Percentiles rank a stretch among this genome's conserved stretches.
Evolutionary conservation across 1,284 basidiomycete genomes (phyloP).

Genomic region (Leccinum insolens): DNA sequence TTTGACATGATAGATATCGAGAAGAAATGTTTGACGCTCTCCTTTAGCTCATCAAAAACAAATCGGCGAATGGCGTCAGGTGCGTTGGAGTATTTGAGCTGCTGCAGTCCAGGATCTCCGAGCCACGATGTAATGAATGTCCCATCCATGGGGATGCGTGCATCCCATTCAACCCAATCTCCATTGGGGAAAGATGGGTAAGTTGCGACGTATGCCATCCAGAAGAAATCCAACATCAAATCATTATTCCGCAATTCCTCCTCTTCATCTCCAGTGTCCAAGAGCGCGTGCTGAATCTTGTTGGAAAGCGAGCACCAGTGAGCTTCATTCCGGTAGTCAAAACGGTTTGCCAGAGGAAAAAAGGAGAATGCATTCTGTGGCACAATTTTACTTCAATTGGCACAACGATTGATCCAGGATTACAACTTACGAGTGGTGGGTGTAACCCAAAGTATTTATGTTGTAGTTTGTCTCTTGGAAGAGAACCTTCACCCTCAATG

Average conservation of each 20-base stretch:
- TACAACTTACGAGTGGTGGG: not conserved
- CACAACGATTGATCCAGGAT: not conserved
- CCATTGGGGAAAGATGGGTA: constrained; percentile 3
- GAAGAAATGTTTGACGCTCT: constrained; percentile 5
- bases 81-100: not conserved
- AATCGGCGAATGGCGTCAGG: not conserved
- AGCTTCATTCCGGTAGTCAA: not conserved
- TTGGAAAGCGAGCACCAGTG: not conserved
- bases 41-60: constrained; percentile 4
- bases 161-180: constrained; percentile 3
- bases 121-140: constrained; percentile 3
- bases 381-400: not conserved
- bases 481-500: not conserved
- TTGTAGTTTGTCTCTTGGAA: constrained; percentile 8
- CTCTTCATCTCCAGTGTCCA: not conserved
- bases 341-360: not conserved
- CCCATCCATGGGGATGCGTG: constrained; percentile 3
- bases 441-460: constrained; percentile 1
- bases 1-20: not conserved
- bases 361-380: constrained; percentile 7
- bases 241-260: not conserved
- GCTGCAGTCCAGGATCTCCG: constrained; percentile 3
- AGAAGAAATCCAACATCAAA: constrained; percentile 9
- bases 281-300: not conserved
- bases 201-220: constrained; percentile 5